phyloP scores from a whole-genome alignment of 1,284 basidiomycete genomes.

The Apiotrichum sp. region DNA sequence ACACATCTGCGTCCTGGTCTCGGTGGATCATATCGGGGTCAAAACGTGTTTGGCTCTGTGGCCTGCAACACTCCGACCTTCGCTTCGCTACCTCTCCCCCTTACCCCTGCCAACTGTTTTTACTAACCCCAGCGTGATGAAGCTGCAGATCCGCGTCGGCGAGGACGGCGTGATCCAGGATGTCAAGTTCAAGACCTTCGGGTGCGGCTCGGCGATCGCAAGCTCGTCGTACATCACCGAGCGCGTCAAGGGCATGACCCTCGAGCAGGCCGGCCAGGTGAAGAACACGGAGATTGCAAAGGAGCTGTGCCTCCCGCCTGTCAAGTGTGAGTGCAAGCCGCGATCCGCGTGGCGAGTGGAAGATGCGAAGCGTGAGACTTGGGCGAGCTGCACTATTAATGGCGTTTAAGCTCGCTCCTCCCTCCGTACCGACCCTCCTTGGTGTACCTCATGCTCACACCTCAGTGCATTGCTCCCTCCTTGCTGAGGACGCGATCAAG shows the following conservation, averaged over 20 bases:
- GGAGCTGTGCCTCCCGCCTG: conserved; percentile 89
- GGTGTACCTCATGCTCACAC: background rate
- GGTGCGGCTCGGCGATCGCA: conserved; percentile 84
- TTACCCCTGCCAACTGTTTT: background rate
- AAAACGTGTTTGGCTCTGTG: too few relatives aligned
- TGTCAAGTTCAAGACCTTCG: conserved; percentile 98
- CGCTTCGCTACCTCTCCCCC: background rate
- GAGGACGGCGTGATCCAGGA: conserved; percentile 87
- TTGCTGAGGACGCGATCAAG: conserved; percentile 94
- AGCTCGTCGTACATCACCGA: conserved; percentile 97
- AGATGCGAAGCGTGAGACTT: too few relatives aligned
- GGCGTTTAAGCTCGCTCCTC: too few relatives aligned
- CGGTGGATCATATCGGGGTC: too few relatives aligned
- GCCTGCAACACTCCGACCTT: too few relatives aligned
- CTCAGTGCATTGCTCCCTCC: conserved; percentile 61
- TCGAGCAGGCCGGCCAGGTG: conserved; percentile 92
- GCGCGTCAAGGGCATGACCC: conserved; percentile 86
- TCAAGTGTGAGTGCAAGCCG: conserved; percentile 69
- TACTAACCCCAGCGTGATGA: conserved; percentile 79
- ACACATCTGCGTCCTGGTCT: too few relatives aligned
- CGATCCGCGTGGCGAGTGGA: too few relatives aligned
- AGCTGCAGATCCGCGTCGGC: conserved; percentile 96
- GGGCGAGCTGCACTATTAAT: too few relatives aligned
- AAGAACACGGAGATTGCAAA: conserved; percentile 99
- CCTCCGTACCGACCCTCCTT: too few relatives aligned